These are phyloP conservation scores for Clitoria ternatea DNA, from an alignment of 306 rosid genomes.

Conservation along the genomic window DNA sequence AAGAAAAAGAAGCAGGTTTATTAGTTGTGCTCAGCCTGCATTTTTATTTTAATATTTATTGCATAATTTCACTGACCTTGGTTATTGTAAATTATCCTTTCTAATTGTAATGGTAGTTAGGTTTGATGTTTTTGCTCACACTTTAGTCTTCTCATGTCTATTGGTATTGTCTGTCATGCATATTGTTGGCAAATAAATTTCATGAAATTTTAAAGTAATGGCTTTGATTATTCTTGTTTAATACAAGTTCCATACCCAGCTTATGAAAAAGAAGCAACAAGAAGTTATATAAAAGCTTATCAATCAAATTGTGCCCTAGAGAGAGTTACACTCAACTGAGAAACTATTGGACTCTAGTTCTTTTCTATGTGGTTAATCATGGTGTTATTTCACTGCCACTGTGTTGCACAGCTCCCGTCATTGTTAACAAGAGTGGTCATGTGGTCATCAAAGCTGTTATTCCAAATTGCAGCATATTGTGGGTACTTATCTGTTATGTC, in stretches of 20 bases:
- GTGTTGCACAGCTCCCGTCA: not conserved
- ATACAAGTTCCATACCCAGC: not conserved
- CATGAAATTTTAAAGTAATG: not conserved
- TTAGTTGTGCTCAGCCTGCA: conserved; percentile 1
- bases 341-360: not conserved
- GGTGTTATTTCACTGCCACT: not conserved
- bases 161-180: not conserved
- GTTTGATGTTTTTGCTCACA: not conserved
- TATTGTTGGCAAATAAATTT: not conserved
- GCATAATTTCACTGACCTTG: not conserved
- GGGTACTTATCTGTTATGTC: not conserved
- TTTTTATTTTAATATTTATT: not conserved
- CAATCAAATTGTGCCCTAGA: not conserved
- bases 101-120: not conserved
- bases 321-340: not conserved
- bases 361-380: too few relatives aligned
- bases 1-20: conserved; percentile 87
- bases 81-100: not conserved
- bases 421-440: not conserved
- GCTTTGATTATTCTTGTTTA: conserved; percentile 4
- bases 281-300: not conserved
- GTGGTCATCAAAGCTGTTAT: too few relatives aligned
- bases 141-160: not conserved
- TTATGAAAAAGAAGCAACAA: not conserved
- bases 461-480: not conserved